Base-by-base conservation (phyloP, 306 rosid genomes). In the Corylus americana region DNA sequence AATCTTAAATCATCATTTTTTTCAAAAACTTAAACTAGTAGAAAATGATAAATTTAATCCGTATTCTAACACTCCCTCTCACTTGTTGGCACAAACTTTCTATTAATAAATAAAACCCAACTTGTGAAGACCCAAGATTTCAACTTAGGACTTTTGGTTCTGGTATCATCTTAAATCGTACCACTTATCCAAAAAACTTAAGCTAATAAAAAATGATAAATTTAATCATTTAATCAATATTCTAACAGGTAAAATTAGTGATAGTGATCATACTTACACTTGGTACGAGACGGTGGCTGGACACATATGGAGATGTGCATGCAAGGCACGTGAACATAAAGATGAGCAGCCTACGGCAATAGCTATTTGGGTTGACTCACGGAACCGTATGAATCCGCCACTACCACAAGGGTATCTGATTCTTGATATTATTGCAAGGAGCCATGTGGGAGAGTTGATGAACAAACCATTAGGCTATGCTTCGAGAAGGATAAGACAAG, bases 231-330 rank as follows among this genome's bases (percentile, higher is more conserved):
- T 42, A 42, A 42, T 42, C 0, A 42, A 42, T 42, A 42, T 42
- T 42, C 0, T 6, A 42, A 0, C 45, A 42, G 1, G 8, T 14
- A 53, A 18, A 17, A 8, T 29, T 5, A 67, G 42, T 2, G 76
- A 62, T 9, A 29, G 55, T 1, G 70, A 17, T 1, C 84, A 84
- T 0, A 59, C 77, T 25, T 92, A 81, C n/a, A 86, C 82, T 0
- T 78, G 91, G 49, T 91, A 82, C 2, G 94, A 93, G 78, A 66
- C 83, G 0, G 4, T 93, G 11, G 70, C 90, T 0, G 91, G 90
- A 0, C 88, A 93, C 57, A 49, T 89, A 1, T 93, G 96, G 97
- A 86, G 85, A 66, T 84, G 84, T 57, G 89, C 92, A 0, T 66
- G 89, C 76, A 89, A 86, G 71, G 92, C 97, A 0, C 81, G 92